Evolutionary conservation across 129 eudicot species (phyloP), one percentile per base, ranked within the genome.

Genomic region (Tagetes erecta): DNA sequence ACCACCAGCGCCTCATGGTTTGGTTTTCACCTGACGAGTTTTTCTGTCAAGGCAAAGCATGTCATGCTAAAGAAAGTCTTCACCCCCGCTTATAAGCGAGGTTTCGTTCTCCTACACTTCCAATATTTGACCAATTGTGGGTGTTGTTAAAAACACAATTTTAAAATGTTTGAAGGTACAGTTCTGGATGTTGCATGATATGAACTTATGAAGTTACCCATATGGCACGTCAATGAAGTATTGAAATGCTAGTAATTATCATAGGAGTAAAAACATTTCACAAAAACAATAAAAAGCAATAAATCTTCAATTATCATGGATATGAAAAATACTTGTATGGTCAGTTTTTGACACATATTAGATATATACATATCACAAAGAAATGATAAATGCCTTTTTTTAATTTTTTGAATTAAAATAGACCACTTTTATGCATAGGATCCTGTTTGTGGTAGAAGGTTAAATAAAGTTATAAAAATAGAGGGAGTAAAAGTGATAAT

Each of bases 371-470:
- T 42, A 11, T 66, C 52, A 8, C 34, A 39, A 27, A 40, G 40
- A 40, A 65, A 3, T 66, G 14, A 33, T 58, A 33, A 33, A 33
- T 33, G 8, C n/a, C 3, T 33, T 31, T 33, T 7, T 31, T 31
- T 2, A 30, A 3, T 51, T 46, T 46, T 46, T 10, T 5, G 0
- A 56, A 38, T 46, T 20, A 63, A 14, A 62, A 70, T 70, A 71
- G 45, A 51, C 55, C 66, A 20, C 36, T 63, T 52, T 76, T 56
- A 34, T 40, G 73, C 82, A 79, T 79, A 40, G 82, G 78, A 79
- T 79, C 59, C 82, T 63, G 8, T 51, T 42, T 40, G 10, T 37
- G 39, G 13, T 42, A 38, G 13, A 1, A 64, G 2, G 51, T 33
- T 34, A 20, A 51, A 51, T 14, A 53, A 64, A 34, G 30, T 2